These are phyloP conservation scores for Claviceps humidiphila DNA, from an alignment of 2,329 filamentous ascomycete genomes.

Conservation along the genomic window DNA sequence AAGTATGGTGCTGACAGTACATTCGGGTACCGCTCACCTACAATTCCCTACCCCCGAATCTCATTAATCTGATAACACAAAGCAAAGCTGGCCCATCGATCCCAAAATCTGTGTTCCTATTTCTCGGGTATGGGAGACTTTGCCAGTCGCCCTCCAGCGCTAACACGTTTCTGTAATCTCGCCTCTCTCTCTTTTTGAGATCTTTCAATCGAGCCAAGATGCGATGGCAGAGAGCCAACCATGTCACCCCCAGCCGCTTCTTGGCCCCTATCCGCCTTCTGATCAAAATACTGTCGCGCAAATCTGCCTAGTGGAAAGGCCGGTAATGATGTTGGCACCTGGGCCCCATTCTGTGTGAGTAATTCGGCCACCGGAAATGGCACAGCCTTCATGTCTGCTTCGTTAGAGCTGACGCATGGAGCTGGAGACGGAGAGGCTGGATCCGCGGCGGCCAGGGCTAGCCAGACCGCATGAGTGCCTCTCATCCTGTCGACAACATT, in stretches of 20 bases:
- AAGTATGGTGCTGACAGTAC: background rate
- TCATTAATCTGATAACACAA: slow-evolving; percentile 24
- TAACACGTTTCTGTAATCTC: slow-evolving; percentile 65
- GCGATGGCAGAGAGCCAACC: slow-evolving; percentile 45
- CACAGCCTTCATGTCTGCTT: slow-evolving; percentile 38
- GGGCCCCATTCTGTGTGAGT: slow-evolving; percentile 83
- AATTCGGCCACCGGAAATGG: slow-evolving; percentile 86
- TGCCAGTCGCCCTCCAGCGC: slow-evolving; percentile 60
- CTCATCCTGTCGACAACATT: slow-evolving; percentile 78
- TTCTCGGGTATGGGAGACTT: slow-evolving; percentile 50
- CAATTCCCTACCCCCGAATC: slow-evolving; percentile 14
- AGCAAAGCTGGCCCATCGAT: slow-evolving; percentile 24
- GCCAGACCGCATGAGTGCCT: slow-evolving; percentile 76
- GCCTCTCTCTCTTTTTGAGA: slow-evolving; percentile 51
- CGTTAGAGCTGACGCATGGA: slow-evolving; percentile 27
- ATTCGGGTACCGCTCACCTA: slow-evolving; percentile 2
- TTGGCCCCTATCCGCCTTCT: slow-evolving; percentile 45
- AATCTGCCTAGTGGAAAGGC: slow-evolving; percentile 72
- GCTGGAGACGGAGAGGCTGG: slow-evolving; percentile 59
- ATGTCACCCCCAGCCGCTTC: slow-evolving; percentile 38
- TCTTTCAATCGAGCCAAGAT: slow-evolving; percentile 30
- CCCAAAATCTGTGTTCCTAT: slow-evolving; percentile 33
- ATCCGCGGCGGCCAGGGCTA: slow-evolving; percentile 85
- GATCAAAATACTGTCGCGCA: slow-evolving; percentile 73
- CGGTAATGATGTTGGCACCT: slow-evolving; percentile 62